Base-by-base conservation (phyloP, 2,329 filamentous ascomycete species). In the Atkinsonella texensis region DNA sequence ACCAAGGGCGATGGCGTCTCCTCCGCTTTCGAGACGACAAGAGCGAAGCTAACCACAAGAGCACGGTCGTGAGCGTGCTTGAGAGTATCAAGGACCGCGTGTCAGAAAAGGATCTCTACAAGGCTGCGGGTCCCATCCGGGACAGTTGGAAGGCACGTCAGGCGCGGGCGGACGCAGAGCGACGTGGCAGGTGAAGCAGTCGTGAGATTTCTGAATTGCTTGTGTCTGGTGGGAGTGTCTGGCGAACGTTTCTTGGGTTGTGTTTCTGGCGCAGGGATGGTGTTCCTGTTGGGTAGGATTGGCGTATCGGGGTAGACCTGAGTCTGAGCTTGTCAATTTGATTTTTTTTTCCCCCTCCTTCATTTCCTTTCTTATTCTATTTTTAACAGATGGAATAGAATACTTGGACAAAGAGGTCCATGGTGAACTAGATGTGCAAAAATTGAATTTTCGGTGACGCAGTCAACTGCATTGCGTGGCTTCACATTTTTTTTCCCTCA, bases 11-110 rank as follows among this genome's bases (percentile, higher is more conserved):
- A 20, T 98, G 93, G 93, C 81, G 89, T 53, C 87, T 88, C 65
- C 84, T 93, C 59, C 83, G 90, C 32, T 91, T 96, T 68, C 79
- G 93, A 49, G 90, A 97, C 62, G 93, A 98, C 68, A 98, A 98
- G 70, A 74, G 75, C 31, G 85, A 95, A 58, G 89, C 87, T 0
- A 98, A 98, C 62, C 90, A 97, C 68, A 84, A 87, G 54, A 83
- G 74, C 17, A 91, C 87, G 0, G 88, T 96, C 1, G 74, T 83
- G 28, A 94, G 86, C 64, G 93, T 98, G 4, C 76, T 96, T 53
- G 84, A 91, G 57, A 95, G 88, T 67, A 97, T 98, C 59, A 77
- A 82, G 54, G 89, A 96, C 61, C 83, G 82, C 1, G 89, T 98
- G 11, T 86, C 81, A 0, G 82, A 95, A 68, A 76, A 87, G 52